A percentile compares a stretch with the other conserved stretches of the same genome.
phyloP scores from a whole-genome alignment of 139 green algal genomes.

The Tetradesmus obliquus region DNA sequence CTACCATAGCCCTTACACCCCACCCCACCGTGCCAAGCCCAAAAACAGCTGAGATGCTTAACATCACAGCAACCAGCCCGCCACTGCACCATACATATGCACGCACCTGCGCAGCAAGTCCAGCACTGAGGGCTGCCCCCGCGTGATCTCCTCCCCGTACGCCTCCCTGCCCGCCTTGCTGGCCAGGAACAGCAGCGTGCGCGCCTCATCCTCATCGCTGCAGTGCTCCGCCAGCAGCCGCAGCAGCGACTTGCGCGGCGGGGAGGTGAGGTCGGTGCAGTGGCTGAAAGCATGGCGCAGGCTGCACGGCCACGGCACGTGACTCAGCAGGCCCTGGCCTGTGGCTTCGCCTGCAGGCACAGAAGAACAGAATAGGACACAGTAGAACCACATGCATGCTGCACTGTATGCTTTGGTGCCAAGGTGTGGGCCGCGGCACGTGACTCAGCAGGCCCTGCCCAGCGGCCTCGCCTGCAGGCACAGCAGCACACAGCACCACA shows the following conservation, averaged over 20 bases:
- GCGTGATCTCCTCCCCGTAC: constrained; percentile 74
- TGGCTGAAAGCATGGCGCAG: constrained; percentile 74
- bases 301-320: constrained; percentile 85
- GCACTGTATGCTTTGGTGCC: no score
- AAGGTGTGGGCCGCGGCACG: constrained; percentile 65
- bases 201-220: constrained; percentile 70
- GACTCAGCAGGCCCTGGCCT: constrained; percentile 52
- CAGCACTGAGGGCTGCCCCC: constrained; percentile 75
- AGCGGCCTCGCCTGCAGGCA: neutral
- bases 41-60: no score
- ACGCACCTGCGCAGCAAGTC: constrained; percentile 74
- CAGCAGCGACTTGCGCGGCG: constrained; percentile 85
- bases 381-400: neutral
- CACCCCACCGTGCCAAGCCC: no score
- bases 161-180: constrained; percentile 63
- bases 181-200: constrained; percentile 72
- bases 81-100: no score
- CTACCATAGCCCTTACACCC: no score
- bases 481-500: neutral
- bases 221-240: constrained; percentile 89
- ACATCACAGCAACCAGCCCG: no score
- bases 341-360: neutral
- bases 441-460: constrained; percentile 61
- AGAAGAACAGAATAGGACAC: neutral
- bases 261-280: constrained; percentile 74